Conservation (phyloP, 2,329 filamentous ascomycete genomes). For the Clonostachys solani region DNA sequence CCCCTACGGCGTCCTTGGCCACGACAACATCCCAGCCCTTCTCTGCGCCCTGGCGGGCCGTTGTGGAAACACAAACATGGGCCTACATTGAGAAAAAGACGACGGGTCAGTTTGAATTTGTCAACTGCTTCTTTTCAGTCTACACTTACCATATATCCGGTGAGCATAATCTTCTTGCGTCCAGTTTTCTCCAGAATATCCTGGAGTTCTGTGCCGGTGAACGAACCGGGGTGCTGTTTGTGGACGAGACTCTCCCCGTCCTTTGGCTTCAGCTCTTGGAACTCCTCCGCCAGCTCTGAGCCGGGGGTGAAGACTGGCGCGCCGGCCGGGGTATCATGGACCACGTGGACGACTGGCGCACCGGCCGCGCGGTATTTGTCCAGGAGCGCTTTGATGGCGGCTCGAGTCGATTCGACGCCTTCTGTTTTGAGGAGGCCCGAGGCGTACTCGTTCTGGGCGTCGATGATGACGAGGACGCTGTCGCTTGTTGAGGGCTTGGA, state of each 20-base stretch:
- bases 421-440: constrained; percentile 47
- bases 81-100: constrained; percentile 32
- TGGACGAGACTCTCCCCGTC: constrained; percentile 50
- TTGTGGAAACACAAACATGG: constrained; percentile 61
- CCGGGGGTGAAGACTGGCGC: constrained; percentile 63
- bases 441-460: constrained; percentile 68
- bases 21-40: constrained; percentile 61
- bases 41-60: constrained; percentile 55
- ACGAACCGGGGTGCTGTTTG: constrained; percentile 56
- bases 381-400: not conserved
- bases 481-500: constrained; percentile 27
- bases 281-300: constrained; percentile 55
- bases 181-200: constrained; percentile 40
- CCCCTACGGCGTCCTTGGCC: constrained; percentile 58
- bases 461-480: constrained; percentile 62
- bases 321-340: constrained; percentile 54
- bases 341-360: constrained; percentile 24
- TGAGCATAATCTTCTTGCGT: constrained; percentile 56
- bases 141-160: constrained; percentile 48
- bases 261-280: constrained; percentile 51
- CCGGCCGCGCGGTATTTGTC: constrained; percentile 1
- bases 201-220: constrained; percentile 56
- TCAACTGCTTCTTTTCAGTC: not conserved
- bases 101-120: not conserved
- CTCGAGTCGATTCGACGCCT: not conserved